Evolutionary conservation across 116 monocot species (phyloP).

Genomic region (Iris pallida): DNA sequence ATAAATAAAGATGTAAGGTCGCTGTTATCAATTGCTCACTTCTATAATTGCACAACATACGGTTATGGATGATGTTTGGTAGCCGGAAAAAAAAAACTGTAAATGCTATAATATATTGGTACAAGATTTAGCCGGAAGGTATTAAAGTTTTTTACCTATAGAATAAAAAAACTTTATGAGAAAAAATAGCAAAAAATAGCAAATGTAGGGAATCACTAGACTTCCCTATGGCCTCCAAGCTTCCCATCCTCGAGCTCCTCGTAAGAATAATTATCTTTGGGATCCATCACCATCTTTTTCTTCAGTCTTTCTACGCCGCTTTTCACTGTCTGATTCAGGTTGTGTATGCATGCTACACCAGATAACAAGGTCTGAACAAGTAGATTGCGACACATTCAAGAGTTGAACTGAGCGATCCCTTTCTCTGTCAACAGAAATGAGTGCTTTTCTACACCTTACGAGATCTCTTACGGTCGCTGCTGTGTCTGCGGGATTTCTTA

Average conservation of each 20-base stretch:
- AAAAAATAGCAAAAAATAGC: too few relatives aligned
- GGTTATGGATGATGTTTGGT: too few relatives aligned
- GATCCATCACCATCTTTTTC: constrained; percentile 75
- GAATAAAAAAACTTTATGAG: too few relatives aligned
- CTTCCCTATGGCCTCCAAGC: constrained; percentile 92
- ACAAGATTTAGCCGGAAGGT: too few relatives aligned
- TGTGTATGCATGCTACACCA: constrained; percentile 61
- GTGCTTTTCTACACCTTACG: constrained; percentile 43
- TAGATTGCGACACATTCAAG: neutral
- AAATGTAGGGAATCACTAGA: constrained; percentile 2
- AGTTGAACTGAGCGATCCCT: neutral
- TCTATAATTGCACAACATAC: too few relatives aligned
- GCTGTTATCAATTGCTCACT: too few relatives aligned
- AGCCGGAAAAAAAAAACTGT: too few relatives aligned
- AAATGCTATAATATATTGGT: too few relatives aligned
- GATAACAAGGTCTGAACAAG: neutral
- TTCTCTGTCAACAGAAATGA: neutral
- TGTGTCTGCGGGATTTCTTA: constrained; percentile 77
- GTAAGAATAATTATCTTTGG: constrained; percentile 50
- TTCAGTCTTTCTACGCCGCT: constrained; percentile 69
- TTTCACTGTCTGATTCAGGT: constrained; percentile 84
- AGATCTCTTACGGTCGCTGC: constrained; percentile 76
- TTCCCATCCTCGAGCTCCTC: constrained; percentile 99
- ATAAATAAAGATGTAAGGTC: too few relatives aligned
- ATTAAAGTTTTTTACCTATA: too few relatives aligned